Evolutionary conservation across 1,284 basidiomycete species (phyloP), one percentile per base, ranked within the genome.

Genomic region (Ceratorhiza oryzae-sativae): DNA sequence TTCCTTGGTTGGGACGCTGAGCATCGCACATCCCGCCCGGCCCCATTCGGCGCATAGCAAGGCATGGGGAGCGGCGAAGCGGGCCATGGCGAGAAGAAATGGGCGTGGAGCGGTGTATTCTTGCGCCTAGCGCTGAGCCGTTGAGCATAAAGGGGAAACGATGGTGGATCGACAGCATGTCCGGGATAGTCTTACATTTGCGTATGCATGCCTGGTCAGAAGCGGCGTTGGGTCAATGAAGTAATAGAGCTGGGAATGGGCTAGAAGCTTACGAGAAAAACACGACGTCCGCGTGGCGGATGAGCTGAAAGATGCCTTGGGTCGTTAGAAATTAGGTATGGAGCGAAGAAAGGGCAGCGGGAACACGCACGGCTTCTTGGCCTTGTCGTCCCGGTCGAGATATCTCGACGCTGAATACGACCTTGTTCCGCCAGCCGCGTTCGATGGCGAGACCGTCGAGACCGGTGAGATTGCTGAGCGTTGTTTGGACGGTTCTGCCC

Each of bases 1-100:
- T 76, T 93, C 91, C 74, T 86, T 85, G 0, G 91, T 92, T 0
- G 91, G 92, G 6, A 93, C 80, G n/a, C 90, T 91, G 68, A 93
- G 84, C 1, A 90, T 87, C 0, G 91, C 92, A 0, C 89, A 89
- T 12, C 91, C 91, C 55, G 91, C 90, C 27, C 83, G 81, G 13
- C 76, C 76, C 86, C 91, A 92, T 77, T 92, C 83, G 4, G 88
- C 90, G 32, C 93, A 84, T n/a, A 93, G 86, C 0, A 93, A 82
- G 0, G 91, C 88, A 76, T 93, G 91, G 0, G 88, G 83, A 3
- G 90, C 84, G 0, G 87, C 89, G 39, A 86, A 84, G 12, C 86
- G 83, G 0, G 87, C 86, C 65, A 92, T 81, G 0, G 91, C 90
- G 55, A 93, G 86, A 15, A 93, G 82, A 77, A 92, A 90, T 0